Conservation (phyloP, 495 filamentous ascomycete genomes). For the Lasiosphaeriaceae sp. region DNA sequence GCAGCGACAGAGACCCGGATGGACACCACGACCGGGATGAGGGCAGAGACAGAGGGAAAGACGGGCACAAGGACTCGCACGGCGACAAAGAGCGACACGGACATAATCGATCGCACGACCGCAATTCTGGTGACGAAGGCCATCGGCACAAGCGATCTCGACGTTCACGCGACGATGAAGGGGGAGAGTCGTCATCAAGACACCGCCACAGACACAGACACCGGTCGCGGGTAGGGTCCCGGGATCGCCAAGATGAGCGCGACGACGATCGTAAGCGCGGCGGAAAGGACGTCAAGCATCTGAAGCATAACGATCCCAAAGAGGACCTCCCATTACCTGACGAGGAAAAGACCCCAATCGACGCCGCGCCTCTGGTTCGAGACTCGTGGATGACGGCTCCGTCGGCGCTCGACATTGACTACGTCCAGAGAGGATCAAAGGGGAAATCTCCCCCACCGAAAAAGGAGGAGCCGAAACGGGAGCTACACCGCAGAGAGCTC, state of each 20-base stretch:
- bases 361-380: slow-evolving; percentile 36
- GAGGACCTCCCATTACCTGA: slow-evolving; percentile 44
- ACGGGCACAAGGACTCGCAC: neutral
- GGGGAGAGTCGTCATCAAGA: slow-evolving; percentile 26
- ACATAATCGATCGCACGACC: slow-evolving; percentile 33
- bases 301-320: slow-evolving; percentile 44
- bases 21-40: slow-evolving; percentile 25
- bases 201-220: slow-evolving; percentile 27
- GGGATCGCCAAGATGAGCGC: slow-evolving; percentile 18
- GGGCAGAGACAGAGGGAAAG: too few relatives aligned
- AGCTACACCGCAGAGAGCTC: slow-evolving; percentile 76
- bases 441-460: slow-evolving; percentile 46
- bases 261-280: slow-evolving; percentile 8
- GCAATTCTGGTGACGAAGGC: slow-evolving; percentile 17
- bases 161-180: slow-evolving; percentile 37
- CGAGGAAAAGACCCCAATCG: slow-evolving; percentile 35
- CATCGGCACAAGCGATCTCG: slow-evolving; percentile 21
- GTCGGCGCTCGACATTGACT: slow-evolving; percentile 76
- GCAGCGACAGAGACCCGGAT: slow-evolving; percentile 23
- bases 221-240: slow-evolving; percentile 5
- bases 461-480: slow-evolving; percentile 66
- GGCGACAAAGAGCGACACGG: slow-evolving; percentile 34
- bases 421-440: slow-evolving; percentile 64
- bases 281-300: slow-evolving; percentile 27
- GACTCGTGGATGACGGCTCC: slow-evolving; percentile 96